Evolutionary conservation across 2,329 filamentous ascomycete species (phyloP), one percentile per base, ranked within the genome.

Genomic region (Aspergillus viridinutans): DNA sequence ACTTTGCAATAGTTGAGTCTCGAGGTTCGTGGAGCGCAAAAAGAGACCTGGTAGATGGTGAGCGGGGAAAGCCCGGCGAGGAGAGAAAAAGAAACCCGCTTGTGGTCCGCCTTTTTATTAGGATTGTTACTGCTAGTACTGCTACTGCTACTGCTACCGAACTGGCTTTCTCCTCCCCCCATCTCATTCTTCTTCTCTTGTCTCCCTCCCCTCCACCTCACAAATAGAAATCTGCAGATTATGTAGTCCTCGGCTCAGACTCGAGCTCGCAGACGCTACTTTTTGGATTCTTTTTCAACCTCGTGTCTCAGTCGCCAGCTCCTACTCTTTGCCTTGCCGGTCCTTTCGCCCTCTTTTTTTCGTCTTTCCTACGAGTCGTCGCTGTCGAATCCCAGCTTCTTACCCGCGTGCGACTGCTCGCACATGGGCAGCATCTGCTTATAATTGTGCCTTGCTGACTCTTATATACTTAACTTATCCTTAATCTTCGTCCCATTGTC

Each of bases 231-330:
- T 67, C 64, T 62, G 54, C 68, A 62, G 67, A 74, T 69, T 75
- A 75, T 75, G 73, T 75, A 74, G 73, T 69, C 69, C 62, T 68
- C 63, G 64, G 67, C 67, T 68, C 63, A 67, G 57, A 50, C 61
- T 63, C 60, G 67, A 69, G 67, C 70, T 71, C 61, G 58, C 64
- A 62, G 67, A 67, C 63, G 61, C 60, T 62, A 55, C 43, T 67
- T 60, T 60, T 63, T 63, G 53, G 54, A 42, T 58, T 54, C 43
- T 54, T 55, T 58, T 53, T 50, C 47, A 17, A 38, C 14, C 14
- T 17, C 32, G 32, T 38, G 32, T 38, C 32, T 38, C 32, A 38
- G 17, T 38, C 14, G 32, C 5, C 32, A 38, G 32, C 32, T 38
- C 21, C 14, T 43, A 35, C 53, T 57, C 58, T 59, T 53, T 57